These are phyloP conservation scores for Cocos nucifera DNA, from an alignment of 176 grass and related monocot species.

Conservation along the genomic window DNA sequence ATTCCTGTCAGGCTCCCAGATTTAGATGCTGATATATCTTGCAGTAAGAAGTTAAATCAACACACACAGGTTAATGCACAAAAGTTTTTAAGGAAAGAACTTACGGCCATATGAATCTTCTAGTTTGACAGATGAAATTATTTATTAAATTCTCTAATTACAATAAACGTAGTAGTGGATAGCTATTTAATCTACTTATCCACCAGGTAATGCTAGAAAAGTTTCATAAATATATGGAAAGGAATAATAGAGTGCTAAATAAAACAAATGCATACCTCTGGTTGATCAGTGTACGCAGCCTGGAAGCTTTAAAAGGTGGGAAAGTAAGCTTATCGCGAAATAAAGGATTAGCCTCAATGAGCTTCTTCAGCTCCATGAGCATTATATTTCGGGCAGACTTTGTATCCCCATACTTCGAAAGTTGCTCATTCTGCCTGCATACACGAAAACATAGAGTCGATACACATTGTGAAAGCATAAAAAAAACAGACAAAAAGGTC, in stretches of 20 bases:
- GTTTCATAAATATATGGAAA: not conserved
- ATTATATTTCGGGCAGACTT: slow-evolving; percentile 99
- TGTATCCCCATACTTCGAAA: slow-evolving; percentile 97
- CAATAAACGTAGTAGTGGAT: too few species aligned
- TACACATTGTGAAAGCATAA: not conserved
- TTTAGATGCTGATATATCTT: too few species aligned
- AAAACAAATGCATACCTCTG: slow-evolving; percentile 54
- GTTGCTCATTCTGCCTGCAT: slow-evolving; percentile 95
- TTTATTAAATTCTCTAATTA: too few species aligned
- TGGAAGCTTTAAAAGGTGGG: slow-evolving; percentile 88
- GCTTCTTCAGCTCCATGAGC: slow-evolving; percentile 97
- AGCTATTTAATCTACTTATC: too few species aligned
- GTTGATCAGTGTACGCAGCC: slow-evolving; percentile 95
- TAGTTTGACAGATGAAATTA: too few species aligned
- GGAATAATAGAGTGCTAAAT: not conserved
- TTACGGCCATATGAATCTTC: too few species aligned
- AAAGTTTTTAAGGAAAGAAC: too few species aligned
- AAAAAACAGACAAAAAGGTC: too few species aligned
- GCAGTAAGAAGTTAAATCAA: too few species aligned
- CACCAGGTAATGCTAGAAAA: too few species aligned
- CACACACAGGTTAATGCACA: too few species aligned
- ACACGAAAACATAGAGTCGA: slow-evolving; percentile 15
- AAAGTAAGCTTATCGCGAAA: slow-evolving; percentile 97
- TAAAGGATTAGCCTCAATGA: slow-evolving; percentile 90
- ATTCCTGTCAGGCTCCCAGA: too few species aligned